Evolutionary conservation across 371 early-diverging fungal species (phyloP).

Genomic region (Dichotomocladium elegans): DNA sequence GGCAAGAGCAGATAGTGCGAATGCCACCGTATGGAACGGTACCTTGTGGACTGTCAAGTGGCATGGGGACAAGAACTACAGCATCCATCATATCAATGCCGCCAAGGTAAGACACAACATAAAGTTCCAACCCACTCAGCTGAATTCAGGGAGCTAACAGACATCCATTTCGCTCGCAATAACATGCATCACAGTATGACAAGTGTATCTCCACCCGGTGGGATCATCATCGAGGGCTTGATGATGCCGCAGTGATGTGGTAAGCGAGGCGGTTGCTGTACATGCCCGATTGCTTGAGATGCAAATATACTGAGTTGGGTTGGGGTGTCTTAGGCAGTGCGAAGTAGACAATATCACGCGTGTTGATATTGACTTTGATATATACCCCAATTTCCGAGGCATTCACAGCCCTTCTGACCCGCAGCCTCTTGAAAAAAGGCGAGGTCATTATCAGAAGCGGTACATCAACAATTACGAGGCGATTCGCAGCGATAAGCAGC

Average conservation of each 20-base stretch:
- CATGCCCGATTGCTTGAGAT: not conserved
- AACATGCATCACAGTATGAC: constrained; percentile 9
- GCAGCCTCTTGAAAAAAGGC: constrained; percentile 14
- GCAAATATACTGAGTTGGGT: too few relatives aligned
- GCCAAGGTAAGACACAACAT: constrained; percentile 12
- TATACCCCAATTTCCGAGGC: constrained; percentile 23
- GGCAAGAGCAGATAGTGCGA: constrained; percentile 18
- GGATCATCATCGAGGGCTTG: constrained; percentile 24
- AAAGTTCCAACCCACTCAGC: constrained; percentile 28
- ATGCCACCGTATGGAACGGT: constrained; percentile 26
- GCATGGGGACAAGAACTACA: constrained; percentile 31
- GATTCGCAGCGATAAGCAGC: constrained; percentile 30
- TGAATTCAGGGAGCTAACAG: too few relatives aligned
- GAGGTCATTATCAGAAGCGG: constrained; percentile 6
- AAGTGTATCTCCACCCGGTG: constrained; percentile 33
- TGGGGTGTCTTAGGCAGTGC: constrained; percentile 19
- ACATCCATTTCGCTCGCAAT: not conserved
- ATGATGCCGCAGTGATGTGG: constrained; percentile 30
- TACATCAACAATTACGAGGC: constrained; percentile 23
- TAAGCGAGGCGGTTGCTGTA: not conserved
- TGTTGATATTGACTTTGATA: constrained; percentile 21
- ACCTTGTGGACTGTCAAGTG: constrained; percentile 32
- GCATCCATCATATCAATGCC: constrained; percentile 24
- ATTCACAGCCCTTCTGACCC: constrained; percentile 22
- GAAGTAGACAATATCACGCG: constrained; percentile 26